These are phyloP conservation scores for Globisporangium recalcitrans DNA, from an alignment of 352 stramenopile genomes.

Conservation along the genomic window DNA sequence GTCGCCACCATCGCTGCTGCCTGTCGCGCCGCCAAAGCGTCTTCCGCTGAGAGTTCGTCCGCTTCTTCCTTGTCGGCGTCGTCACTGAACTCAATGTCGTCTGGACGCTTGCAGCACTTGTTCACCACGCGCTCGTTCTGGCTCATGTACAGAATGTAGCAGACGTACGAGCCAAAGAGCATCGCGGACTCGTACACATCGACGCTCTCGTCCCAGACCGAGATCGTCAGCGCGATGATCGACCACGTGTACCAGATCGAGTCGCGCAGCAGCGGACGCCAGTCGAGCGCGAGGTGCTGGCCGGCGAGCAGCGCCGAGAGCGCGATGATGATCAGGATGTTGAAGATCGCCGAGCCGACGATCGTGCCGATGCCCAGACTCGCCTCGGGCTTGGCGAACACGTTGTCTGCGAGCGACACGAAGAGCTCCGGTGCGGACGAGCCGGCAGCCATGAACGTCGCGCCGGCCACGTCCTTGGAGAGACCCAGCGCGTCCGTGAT, in stretches of 20 bases:
- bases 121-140: conserved; percentile 59
- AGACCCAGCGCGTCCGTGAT: conserved; percentile 59
- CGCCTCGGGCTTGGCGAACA: conserved; percentile 58
- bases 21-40: conserved; percentile 5
- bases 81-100: conserved; percentile 18
- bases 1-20: background rate
- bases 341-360: conserved; percentile 86
- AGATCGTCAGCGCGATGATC: conserved; percentile 47
- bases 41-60: conserved; percentile 13
- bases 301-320: conserved; percentile 63
- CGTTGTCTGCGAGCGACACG: conserved; percentile 72
- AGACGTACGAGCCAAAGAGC: conserved; percentile 59
- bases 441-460: conserved; percentile 81
- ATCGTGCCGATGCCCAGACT: conserved; percentile 77
- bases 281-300: conserved; percentile 65
- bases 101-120: conserved; percentile 47
- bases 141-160: conserved; percentile 77
- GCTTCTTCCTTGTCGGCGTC: conserved; percentile 12
- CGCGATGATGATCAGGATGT: conserved; percentile 84
- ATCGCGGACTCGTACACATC: conserved; percentile 51
- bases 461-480: conserved; percentile 72
- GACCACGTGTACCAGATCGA: conserved; percentile 71
- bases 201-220: conserved; percentile 59
- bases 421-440: conserved; percentile 82
- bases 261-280: conserved; percentile 75